A percentile compares a stretch with the other conserved stretches of the same genome.
Evolutionary conservation across 2,329 filamentous ascomycete species (phyloP).

Genomic region (Alternaria sp.): DNA sequence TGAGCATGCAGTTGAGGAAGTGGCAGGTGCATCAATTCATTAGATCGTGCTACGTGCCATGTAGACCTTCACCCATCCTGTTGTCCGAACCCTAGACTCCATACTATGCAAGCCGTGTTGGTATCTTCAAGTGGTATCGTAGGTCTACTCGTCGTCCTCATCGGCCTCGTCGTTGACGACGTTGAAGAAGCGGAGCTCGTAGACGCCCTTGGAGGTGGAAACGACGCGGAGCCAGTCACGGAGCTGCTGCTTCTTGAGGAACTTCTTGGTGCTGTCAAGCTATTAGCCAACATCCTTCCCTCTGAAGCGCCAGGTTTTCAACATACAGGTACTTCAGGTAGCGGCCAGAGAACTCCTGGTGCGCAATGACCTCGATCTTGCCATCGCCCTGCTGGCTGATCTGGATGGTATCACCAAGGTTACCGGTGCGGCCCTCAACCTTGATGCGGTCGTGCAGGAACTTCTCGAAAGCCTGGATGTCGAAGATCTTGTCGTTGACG

Average conservation of each 20-base stretch:
- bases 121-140: conserved; percentile 12
- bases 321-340: conserved; percentile 99
- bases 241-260: conserved; percentile 99
- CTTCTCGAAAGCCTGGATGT: conserved; percentile 98
- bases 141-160: conserved; percentile 93
- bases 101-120: conserved; percentile 22
- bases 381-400: conserved; percentile 93
- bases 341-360: conserved; percentile 97
- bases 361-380: conserved; percentile 96
- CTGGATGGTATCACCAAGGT: conserved; percentile 91
- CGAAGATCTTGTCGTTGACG: conserved; percentile 99
- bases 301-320: not conserved
- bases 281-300: not conserved
- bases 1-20: not conserved
- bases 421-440: conserved; percentile 97
- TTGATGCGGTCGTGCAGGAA: conserved; percentile 99
- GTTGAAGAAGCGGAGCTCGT: conserved; percentile 99
- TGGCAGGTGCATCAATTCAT: conserved; percentile 35
- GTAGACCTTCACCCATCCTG: conserved; percentile 26
- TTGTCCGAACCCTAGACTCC: conserved; percentile 25
- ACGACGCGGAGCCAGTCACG: conserved; percentile 99
- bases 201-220: conserved; percentile 95
- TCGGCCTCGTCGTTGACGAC: conserved; percentile 98
- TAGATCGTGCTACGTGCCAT: conserved; percentile 40
- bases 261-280: conserved; percentile 91